Conservation (phyloP, 192 early-diverging fungal genomes). For the Rhizophagus prolifer region DNA sequence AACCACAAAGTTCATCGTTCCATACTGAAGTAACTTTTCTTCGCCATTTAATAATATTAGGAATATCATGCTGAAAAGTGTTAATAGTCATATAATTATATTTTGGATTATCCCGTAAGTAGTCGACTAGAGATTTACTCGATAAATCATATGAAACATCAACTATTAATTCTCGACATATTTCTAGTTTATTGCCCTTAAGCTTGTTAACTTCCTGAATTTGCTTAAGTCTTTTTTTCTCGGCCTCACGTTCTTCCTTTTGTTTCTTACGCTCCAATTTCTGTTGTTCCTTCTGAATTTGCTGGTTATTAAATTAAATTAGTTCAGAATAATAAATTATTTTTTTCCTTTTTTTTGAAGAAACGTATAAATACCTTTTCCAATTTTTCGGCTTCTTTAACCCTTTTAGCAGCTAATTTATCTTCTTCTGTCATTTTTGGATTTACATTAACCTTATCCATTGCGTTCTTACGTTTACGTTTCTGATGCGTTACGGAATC, state of each 20-base stretch:
- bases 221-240: slow-evolving; percentile 27
- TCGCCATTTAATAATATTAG: slow-evolving; percentile 39
- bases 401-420: neutral
- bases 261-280: slow-evolving; percentile 18
- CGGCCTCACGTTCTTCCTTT: slow-evolving; percentile 31
- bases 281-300: slow-evolving; percentile 11
- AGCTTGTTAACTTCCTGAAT: slow-evolving; percentile 38
- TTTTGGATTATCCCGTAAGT: slow-evolving; percentile 27
- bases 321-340: too few relatives aligned
- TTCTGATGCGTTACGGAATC: neutral
- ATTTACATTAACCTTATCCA: neutral
- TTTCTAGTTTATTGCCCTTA: slow-evolving; percentile 28
- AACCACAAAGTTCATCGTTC: slow-evolving; percentile 31
- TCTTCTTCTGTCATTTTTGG: neutral
- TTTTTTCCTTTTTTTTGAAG: too few relatives aligned
- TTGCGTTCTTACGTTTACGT: neutral
- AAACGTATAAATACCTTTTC: neutral
- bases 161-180: slow-evolving; percentile 39
- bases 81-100: slow-evolving; percentile 15
- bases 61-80: neutral
- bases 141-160: slow-evolving; percentile 33
- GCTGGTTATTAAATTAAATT: neutral
- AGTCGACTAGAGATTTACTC: slow-evolving; percentile 22
- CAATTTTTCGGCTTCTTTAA: slow-evolving; percentile 5
- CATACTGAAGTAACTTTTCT: slow-evolving; percentile 34